These are phyloP conservation scores for Odontarrhena argentea DNA, from an alignment of 345 rosid genomes.

Conservation along the genomic window DNA sequence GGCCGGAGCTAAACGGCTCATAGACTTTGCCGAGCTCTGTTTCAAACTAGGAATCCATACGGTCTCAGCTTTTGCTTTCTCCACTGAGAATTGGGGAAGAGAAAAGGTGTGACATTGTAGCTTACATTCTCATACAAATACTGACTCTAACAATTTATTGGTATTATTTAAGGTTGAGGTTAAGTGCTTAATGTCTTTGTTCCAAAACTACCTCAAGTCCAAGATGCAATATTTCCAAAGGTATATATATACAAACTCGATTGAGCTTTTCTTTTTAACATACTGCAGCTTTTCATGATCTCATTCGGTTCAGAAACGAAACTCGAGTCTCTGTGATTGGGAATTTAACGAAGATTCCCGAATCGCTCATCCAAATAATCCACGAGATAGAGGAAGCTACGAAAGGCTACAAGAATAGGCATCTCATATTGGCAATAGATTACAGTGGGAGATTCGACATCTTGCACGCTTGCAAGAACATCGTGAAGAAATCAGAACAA, in stretches of 20 bases:
- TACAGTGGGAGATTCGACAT: slow-evolving; percentile 73
- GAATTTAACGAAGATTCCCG: slow-evolving; percentile 53
- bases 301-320: slow-evolving; percentile 44
- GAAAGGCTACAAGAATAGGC: slow-evolving; percentile 46
- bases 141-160: too few relatives aligned
- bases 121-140: not conserved
- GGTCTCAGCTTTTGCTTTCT: slow-evolving; percentile 78
- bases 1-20: slow-evolving; percentile 58
- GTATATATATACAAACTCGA: slow-evolving; percentile 32
- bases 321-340: slow-evolving; percentile 59
- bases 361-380: slow-evolving; percentile 44
- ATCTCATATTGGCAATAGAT: slow-evolving; percentile 66
- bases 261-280: not conserved
- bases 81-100: slow-evolving; percentile 72
- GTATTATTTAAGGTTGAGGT: slow-evolving; percentile 55
- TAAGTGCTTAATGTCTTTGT: slow-evolving; percentile 56
- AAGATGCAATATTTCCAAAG: slow-evolving; percentile 46
- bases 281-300: not conserved
- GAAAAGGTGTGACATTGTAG: slow-evolving; percentile 48
- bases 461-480: slow-evolving; percentile 57
- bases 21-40: slow-evolving; percentile 48
- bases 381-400: slow-evolving; percentile 52
- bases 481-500: slow-evolving; percentile 49
- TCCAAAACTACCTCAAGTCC: slow-evolving; percentile 44
- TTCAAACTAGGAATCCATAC: slow-evolving; percentile 56